Evolutionary conservation across 331 rosid genomes (phyloP), one percentile per base, ranked within the genome.

Genomic region (Rhamnella rubrinervis): DNA sequence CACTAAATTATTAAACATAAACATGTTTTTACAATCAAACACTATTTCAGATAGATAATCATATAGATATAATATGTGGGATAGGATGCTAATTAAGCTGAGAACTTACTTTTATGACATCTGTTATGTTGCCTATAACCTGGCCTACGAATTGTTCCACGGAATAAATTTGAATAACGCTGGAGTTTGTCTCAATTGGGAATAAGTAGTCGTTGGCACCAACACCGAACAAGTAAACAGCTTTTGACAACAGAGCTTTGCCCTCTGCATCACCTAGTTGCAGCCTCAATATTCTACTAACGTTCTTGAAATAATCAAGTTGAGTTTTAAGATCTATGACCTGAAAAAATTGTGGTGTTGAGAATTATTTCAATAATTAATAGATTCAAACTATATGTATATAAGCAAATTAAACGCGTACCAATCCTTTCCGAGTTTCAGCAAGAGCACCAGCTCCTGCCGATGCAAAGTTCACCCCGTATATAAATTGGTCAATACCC

Each of bases 391-490:
- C 2, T 16, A 16, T 52, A 16, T 7, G 1, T 8, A 31, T 8
- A 63, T 21, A 40, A 12, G 13, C 4, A 28, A 6, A 37, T 44
- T 2, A 52, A 5, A 2, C 21, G 55, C 70, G 38, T 59, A 83
- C 93, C 58, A 8, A 4, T 69, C 92, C 95, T 70, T 1, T 55
- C 44, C 55, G 13, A 50, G 88, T 87, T 75, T 77, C 87, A 65
- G 21, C 64, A 7, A 88, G 65, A 73, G 80, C 89, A 47, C 91
- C 89, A 66, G 87, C 74, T 71, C 91, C 89, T 1, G 56, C 81
- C 11, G 95, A 88, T 55, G 91, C 87, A 65, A 88, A 88, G 75
- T 88, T 88, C 37, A 72, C 81, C 38, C 91, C 95, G 57, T 62
- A 15, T 19, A 21, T 19, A 1, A 17, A 16, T 0, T 25, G 18